phyloP scores from a whole-genome alignment of 108 stramenopile species.

The Fragilaria radians region DNA sequence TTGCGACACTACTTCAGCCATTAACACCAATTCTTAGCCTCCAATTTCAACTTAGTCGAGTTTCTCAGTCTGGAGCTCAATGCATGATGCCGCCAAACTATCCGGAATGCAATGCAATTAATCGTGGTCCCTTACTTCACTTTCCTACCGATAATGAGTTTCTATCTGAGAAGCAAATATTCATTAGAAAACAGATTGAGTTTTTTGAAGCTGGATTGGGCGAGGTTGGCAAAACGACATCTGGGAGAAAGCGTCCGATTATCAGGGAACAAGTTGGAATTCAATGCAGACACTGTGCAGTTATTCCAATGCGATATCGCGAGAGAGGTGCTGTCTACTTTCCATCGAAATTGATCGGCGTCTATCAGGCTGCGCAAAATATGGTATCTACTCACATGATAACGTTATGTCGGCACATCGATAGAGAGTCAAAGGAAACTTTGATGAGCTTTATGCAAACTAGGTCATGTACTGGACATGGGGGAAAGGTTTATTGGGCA shows the following conservation, averaged over 20 bases:
- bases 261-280: slow-evolving; percentile 43
- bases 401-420: no score
- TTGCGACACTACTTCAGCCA: no score
- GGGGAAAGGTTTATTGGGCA: slow-evolving; percentile 77
- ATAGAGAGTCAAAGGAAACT: no score
- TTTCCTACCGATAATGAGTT: slow-evolving; percentile 31
- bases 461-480: slow-evolving; percentile 43
- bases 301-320: slow-evolving; percentile 15
- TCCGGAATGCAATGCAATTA: no score
- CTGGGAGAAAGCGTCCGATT: slow-evolving; percentile 31
- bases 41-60: no score
- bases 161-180: slow-evolving; percentile 40
- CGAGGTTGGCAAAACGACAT: no score
- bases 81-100: no score
- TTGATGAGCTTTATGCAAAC: no score
- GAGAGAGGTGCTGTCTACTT: slow-evolving; percentile 31
- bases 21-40: no score
- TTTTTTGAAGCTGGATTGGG: slow-evolving; percentile 25
- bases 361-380: slow-evolving; percentile 42
- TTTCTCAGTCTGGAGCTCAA: no score
- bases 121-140: no score
- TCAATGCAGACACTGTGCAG: slow-evolving; percentile 35
- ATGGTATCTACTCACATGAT: no score
- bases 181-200: slow-evolving; percentile 42
- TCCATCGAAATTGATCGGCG: slow-evolving; percentile 26